A percentile compares a stretch with the other conserved stretches of the same genome.
Conservation (phyloP, 2,329 filamentous ascomycete species). For the Fusarium drepaniforme region DNA sequence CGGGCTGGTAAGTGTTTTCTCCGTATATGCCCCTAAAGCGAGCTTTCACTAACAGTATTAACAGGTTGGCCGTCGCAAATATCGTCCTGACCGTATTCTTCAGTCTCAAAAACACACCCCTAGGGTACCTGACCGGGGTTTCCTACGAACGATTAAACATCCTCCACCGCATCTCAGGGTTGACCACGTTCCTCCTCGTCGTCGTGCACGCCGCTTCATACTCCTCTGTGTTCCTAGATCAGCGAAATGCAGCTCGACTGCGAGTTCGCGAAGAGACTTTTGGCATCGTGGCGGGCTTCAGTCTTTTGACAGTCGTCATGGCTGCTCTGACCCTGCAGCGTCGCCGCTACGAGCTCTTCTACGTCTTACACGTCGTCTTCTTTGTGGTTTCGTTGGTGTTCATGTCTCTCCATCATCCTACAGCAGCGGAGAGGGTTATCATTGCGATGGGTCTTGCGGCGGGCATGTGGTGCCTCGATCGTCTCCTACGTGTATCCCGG, state of each 20-base stretch:
- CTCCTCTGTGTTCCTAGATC: neutral
- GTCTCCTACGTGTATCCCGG: constrained; percentile 58
- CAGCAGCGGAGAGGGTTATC: neutral
- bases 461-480: neutral
- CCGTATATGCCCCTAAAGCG: neutral
- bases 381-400: neutral
- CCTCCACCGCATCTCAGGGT: neutral
- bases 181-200: neutral
- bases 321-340: neutral
- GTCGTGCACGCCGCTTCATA: neutral
- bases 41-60: neutral
- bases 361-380: neutral
- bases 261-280: neutral
- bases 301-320: neutral
- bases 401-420: neutral
- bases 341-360: neutral
- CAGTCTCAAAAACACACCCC: neutral
- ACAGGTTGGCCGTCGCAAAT: neutral
- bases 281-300: neutral
- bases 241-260: neutral
- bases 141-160: neutral
- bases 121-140: neutral
- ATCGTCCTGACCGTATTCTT: neutral
- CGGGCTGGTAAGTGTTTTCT: neutral
- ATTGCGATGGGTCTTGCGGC: neutral